Evolutionary conservation across 2,329 filamentous ascomycete species (phyloP).

Genomic region (Fusarium fujikuroi): DNA sequence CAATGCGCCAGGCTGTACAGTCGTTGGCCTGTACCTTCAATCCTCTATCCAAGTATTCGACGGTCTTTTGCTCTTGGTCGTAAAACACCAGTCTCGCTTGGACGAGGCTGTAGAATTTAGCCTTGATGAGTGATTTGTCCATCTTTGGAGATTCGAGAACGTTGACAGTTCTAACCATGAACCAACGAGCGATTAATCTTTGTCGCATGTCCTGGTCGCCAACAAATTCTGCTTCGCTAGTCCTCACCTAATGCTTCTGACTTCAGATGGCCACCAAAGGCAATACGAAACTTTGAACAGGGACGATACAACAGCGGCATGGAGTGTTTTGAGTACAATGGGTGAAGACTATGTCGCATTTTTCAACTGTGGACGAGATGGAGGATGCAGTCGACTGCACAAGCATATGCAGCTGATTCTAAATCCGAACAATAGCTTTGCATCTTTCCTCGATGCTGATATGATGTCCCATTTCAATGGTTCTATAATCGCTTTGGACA

Average conservation of each 20-base stretch:
- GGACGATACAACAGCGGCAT: neutral
- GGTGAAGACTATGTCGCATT: neutral
- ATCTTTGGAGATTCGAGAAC: neutral
- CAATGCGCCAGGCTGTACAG: fast-evolving
- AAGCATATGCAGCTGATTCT: conserved; percentile 10
- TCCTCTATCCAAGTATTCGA: neutral
- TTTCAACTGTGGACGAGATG: conserved; percentile 1
- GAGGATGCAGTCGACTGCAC: conserved; percentile 1
- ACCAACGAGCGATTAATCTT: neutral
- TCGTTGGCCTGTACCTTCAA: neutral
- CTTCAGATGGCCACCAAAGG: neutral
- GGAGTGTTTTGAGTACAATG: neutral
- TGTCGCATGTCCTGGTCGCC: neutral
- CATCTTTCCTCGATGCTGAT: neutral
- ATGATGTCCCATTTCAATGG: neutral
- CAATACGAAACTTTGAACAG: neutral
- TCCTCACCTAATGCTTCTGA: neutral
- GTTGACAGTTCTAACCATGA: neutral
- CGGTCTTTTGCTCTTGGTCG: neutral
- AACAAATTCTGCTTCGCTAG: conserved; percentile 7
- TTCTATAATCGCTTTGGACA: neutral
- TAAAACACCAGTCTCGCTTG: neutral
- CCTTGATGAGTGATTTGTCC: neutral
- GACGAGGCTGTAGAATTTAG: neutral
- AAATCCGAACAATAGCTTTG: neutral